Evolutionary conservation across 768 basidiomycete genomes (phyloP).

Genomic region (Infundibulicybe gibba): DNA sequence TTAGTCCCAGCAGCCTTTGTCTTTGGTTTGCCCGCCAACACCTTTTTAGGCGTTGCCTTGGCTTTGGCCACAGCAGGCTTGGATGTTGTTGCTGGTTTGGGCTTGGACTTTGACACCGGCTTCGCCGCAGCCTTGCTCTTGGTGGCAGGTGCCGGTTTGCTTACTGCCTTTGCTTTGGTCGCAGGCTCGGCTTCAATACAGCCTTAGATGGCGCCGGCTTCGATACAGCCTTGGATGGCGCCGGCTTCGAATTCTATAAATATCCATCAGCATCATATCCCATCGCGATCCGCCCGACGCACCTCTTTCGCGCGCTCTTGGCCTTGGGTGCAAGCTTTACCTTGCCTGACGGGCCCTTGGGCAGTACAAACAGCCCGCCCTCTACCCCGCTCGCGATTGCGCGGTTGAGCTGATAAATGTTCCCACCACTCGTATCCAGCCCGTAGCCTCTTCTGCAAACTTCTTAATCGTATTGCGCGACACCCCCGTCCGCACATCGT

Average conservation of each 20-base stretch:
- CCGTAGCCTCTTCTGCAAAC: conserved; percentile 86
- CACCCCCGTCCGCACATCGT: conserved; percentile 68
- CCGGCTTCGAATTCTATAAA: conserved; percentile 43
- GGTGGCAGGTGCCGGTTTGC: conserved; percentile 27
- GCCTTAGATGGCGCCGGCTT: neutral
- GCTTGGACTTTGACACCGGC: neutral
- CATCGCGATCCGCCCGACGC: conserved; percentile 7
- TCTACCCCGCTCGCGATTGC: conserved; percentile 73
- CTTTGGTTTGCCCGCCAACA: conserved; percentile 13
- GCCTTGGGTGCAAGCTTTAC: conserved; percentile 62
- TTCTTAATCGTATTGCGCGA: conserved; percentile 82
- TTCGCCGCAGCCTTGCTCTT: conserved; percentile 18
- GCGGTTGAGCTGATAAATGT: conserved; percentile 67
- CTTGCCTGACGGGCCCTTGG: conserved; percentile 52
- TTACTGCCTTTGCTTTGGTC: conserved; percentile 26
- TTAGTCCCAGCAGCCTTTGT: conserved; percentile 33
- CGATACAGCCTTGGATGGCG: conserved; percentile 17
- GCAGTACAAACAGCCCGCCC: conserved; percentile 29
- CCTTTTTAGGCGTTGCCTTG: conserved; percentile 13
- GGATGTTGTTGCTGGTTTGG: neutral
- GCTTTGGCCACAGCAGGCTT: conserved; percentile 9
- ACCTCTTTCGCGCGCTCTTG: conserved; percentile 63
- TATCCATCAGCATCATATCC: conserved; percentile 4
- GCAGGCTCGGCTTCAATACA: conserved; percentile 17
- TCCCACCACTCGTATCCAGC: conserved; percentile 63